These are phyloP conservation scores for Acorus calamus DNA, from an alignment of 106 monocot genomes.

Conservation along the genomic window DNA sequence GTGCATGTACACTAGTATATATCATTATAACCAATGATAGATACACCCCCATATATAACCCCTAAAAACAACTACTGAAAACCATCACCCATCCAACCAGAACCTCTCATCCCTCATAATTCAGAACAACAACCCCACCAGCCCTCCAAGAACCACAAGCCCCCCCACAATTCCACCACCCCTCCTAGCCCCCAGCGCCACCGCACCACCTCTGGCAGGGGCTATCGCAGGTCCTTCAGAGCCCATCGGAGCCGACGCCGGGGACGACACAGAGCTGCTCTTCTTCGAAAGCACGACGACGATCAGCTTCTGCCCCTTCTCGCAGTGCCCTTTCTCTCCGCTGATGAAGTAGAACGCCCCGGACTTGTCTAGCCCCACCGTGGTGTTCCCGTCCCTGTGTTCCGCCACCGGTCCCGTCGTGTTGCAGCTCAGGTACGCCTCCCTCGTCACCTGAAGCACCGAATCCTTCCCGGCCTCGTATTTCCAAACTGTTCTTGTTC, in stretches of 20 bases:
- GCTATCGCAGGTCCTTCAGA: slow-evolving; percentile 26
- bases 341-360: slow-evolving; percentile 63
- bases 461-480: slow-evolving; percentile 2
- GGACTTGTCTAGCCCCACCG: slow-evolving; percentile 8
- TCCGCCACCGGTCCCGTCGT: not conserved
- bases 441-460: slow-evolving; percentile 1
- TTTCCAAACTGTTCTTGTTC: not conserved
- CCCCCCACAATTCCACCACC: not conserved
- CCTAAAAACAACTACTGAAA: too few species aligned
- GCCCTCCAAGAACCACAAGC: too few species aligned
- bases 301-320: slow-evolving; percentile 55
- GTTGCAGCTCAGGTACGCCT: slow-evolving; percentile 2
- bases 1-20: too few species aligned
- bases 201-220: slow-evolving; percentile 7
- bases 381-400: not conserved
- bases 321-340: slow-evolving; percentile 37
- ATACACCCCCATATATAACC: too few species aligned
- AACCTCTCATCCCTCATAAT: too few species aligned
- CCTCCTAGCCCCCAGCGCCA: not conserved
- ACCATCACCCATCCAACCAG: too few species aligned
- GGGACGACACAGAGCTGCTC: not conserved
- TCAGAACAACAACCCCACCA: too few species aligned
- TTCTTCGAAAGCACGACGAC: slow-evolving; percentile 56
- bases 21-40: too few species aligned
- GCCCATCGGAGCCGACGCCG: slow-evolving; percentile 21